A percentile compares a stretch with the other conserved stretches of the same genome.
These are phyloP conservation scores for Kitagawia praeruptora DNA, from an alignment of 129 eudicot genomes.

Conservation along the genomic window DNA sequence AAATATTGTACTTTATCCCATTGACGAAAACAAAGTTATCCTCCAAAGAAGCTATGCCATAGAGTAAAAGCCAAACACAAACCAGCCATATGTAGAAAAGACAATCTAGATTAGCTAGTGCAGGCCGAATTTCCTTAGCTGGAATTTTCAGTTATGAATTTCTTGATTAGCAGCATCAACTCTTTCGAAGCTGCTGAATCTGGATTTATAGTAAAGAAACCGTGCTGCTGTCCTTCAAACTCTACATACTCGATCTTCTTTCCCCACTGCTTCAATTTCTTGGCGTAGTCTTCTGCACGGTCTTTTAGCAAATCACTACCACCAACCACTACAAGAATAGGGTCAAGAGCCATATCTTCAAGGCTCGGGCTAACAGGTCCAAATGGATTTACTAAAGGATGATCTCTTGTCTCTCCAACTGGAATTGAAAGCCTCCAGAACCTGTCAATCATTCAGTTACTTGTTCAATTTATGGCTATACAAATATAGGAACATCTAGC, in stretches of 20 bases:
- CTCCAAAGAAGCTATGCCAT: background rate
- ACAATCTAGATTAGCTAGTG: background rate
- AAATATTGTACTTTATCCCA: background rate
- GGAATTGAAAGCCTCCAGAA: conserved; percentile 23
- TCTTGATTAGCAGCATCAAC: conserved; percentile 13
- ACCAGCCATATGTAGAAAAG: background rate
- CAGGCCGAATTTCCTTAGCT: background rate
- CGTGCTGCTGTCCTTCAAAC: conserved; percentile 19
- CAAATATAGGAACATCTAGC: background rate
- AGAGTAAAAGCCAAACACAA: conserved; percentile 1
- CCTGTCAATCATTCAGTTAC: background rate
- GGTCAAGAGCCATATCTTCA: conserved; percentile 5
- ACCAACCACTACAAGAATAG: conserved; percentile 14
- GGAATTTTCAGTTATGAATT: conserved; percentile 12
- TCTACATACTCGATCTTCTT: conserved; percentile 18
- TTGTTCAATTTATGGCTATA: background rate
- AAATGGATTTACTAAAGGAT: conserved; percentile 23
- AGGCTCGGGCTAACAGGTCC: conserved; percentile 16
- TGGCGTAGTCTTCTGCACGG: conserved; percentile 13
- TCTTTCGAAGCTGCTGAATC: conserved; percentile 11
- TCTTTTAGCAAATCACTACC: conserved; percentile 20
- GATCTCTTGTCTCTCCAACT: conserved; percentile 13
- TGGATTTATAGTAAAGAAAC: conserved; percentile 20
- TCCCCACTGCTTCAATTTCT: conserved; percentile 9
- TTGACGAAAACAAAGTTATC: background rate